A percentile compares a stretch with the other conserved stretches of the same genome.
These are phyloP conservation scores for Vigna radiata DNA, from an alignment of 306 rosid species.

Conservation along the genomic window DNA sequence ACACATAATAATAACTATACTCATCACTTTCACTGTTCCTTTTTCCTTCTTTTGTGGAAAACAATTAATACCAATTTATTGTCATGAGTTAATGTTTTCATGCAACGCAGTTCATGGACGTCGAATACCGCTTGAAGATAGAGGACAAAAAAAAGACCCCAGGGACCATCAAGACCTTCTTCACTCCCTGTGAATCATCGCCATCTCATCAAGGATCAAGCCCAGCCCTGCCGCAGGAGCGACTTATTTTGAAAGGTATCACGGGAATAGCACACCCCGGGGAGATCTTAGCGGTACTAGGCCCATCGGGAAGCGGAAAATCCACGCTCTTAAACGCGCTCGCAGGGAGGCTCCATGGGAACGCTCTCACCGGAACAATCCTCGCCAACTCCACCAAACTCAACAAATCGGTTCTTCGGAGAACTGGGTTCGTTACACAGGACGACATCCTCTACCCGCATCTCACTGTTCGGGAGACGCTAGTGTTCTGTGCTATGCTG, in stretches of 20 bases:
- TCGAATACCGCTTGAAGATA: constrained; percentile 62
- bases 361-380: constrained; percentile 65
- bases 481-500: constrained; percentile 79
- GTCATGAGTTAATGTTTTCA: constrained; percentile 34
- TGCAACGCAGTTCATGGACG: constrained; percentile 89
- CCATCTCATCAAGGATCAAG: constrained; percentile 45
- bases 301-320: constrained; percentile 94
- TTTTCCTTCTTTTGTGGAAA: not conserved
- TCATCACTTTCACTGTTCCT: not conserved
- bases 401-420: constrained; percentile 52
- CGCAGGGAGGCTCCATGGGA: constrained; percentile 67
- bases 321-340: constrained; percentile 84
- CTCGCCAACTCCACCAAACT: constrained; percentile 65
- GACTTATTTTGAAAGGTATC: constrained; percentile 65
- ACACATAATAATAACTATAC: constrained; percentile 9
- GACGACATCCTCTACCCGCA: constrained; percentile 89
- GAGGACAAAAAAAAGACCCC: constrained; percentile 47
- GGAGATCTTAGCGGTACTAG: constrained; percentile 78
- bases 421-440: constrained; percentile 84
- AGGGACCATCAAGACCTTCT: constrained; percentile 48
- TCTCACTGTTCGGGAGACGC: constrained; percentile 79
- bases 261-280: constrained; percentile 86
- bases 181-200: not conserved
- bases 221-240: constrained; percentile 46
- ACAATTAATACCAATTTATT: not conserved